phyloP scores from a whole-genome alignment of 495 filamentous ascomycete species.

The Aspergillus incahuasiensis region DNA sequence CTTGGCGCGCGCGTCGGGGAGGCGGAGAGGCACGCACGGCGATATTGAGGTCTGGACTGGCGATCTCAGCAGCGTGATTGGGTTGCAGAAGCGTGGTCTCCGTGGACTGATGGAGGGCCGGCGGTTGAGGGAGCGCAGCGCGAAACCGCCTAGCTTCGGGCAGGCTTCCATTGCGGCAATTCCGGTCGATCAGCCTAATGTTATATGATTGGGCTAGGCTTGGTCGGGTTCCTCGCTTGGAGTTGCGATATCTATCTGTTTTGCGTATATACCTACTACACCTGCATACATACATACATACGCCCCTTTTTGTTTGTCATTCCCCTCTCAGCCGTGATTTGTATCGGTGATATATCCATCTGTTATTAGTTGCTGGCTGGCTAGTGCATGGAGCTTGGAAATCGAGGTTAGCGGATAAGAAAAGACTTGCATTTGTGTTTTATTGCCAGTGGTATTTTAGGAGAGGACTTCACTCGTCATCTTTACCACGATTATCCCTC shows the following conservation, averaged over 20 bases:
- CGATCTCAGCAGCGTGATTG: constrained; percentile 88
- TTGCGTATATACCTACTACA: constrained; percentile 3
- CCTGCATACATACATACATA: background rate
- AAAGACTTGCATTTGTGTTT: background rate
- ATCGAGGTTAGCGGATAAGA: background rate
- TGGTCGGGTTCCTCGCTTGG: too few species aligned
- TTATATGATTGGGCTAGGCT: background rate
- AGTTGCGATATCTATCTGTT: too few species aligned
- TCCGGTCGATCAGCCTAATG: background rate
- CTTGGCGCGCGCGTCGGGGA: constrained; percentile 12
- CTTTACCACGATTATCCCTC: background rate
- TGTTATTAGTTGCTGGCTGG: background rate
- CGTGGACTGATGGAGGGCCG: constrained; percentile 94
- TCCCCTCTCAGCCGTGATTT: background rate
- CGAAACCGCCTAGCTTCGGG: constrained; percentile 24
- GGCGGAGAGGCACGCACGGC: constrained; percentile 34
- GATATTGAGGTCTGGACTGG: constrained; percentile 70
- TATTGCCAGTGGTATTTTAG: too few species aligned
- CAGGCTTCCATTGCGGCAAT: background rate
- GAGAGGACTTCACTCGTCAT: background rate
- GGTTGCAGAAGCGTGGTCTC: constrained; percentile 87
- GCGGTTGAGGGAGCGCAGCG: constrained; percentile 68
- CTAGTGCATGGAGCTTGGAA: background rate
- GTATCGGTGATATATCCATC: background rate
- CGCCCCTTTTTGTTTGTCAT: background rate